Evolutionary conservation across 495 filamentous ascomycete species (phyloP).

Genomic region (Tuber aestivum): DNA sequence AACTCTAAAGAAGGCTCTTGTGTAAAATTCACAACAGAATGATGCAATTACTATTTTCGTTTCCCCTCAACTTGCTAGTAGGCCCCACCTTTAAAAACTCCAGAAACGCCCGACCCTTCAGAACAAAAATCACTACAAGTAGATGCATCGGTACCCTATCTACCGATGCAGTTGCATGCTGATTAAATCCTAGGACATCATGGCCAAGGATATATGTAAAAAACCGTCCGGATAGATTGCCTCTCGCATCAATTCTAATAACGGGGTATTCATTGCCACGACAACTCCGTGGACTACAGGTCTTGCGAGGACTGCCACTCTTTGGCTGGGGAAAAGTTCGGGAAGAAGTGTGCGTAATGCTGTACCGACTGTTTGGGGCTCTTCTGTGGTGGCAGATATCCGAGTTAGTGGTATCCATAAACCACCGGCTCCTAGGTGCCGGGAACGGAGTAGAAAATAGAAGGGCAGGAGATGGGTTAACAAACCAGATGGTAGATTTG

Average conservation of each 20-base stretch:
- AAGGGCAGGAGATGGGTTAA: background rate
- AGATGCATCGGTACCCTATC: background rate
- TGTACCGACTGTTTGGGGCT: conserved; percentile 72
- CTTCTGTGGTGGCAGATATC: conserved; percentile 45
- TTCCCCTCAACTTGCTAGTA: background rate
- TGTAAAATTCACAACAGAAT: background rate
- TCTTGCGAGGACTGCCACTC: conserved; percentile 83
- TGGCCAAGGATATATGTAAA: conserved; percentile 76
- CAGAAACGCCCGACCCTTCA: background rate
- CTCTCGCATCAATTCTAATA: conserved; percentile 76
- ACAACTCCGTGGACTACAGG: conserved; percentile 82
- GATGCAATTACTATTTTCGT: background rate
- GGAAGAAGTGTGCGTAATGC: conserved; percentile 75
- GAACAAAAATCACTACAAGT: conserved; percentile 1
- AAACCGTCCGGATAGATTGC: conserved; percentile 90
- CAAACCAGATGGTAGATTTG: conserved; percentile 43
- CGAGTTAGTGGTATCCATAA: background rate
- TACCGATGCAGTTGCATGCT: conserved; percentile 6
- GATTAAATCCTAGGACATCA: conserved; percentile 49
- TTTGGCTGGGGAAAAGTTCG: conserved; percentile 75
- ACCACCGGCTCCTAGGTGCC: conserved; percentile 10
- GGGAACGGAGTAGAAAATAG: background rate
- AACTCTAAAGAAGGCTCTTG: background rate
- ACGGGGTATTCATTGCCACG: conserved; percentile 71
- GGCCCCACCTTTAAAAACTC: background rate